Evolutionary conservation across 1,284 basidiomycete species (phyloP), one percentile per base, ranked within the genome.

Genomic region (Trichosporon inkin): DNA sequence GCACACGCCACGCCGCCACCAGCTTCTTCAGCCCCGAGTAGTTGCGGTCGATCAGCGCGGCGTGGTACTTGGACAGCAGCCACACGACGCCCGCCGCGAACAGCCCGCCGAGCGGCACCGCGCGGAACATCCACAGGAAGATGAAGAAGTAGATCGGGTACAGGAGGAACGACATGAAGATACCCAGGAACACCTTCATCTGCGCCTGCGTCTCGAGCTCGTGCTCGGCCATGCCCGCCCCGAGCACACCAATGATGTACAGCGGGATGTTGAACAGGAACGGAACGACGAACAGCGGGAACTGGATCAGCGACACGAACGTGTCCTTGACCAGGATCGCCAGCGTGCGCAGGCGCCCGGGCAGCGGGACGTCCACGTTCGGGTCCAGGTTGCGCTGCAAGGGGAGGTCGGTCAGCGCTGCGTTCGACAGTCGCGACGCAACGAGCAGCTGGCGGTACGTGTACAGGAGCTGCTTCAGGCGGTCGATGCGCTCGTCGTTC

Each of bases 161-260:
- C 44, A 88, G 85, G 67, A 90, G 73, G 63, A 89, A 72, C 49
- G 88, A 80, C 55, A 91, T 83, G 52, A 93, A 70, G 22, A 95
- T 74, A 1, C 90, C 90, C 66, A 93, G 86, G 13, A 89, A 85
- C 41, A 94, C 85, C 80, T 96, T 94, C 80, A 88, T 93, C 80
- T 94, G 90, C 37, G 92, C 92, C 77, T 91, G 89, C 5, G 89
- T 88, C 76, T 95, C 92, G 44, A 77, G 36, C 76, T 97, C 93
- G 67, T 92, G 86, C 71, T 90, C 85, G 17, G 84, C 88, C 36
- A 93, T 79, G 44, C 82, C 80, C 5, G 88, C 89, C 51, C 89
- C 91, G 52, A 88, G 71, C 32, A 86, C 81, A 13, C 85, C 87
- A 80, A 93, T 86, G 60, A 86, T 76, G 76, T 96, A 96, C 49